Evolutionary conservation across 164 flowering plant genomes (phyloP).

Genomic region (Umbellularia californica): DNA sequence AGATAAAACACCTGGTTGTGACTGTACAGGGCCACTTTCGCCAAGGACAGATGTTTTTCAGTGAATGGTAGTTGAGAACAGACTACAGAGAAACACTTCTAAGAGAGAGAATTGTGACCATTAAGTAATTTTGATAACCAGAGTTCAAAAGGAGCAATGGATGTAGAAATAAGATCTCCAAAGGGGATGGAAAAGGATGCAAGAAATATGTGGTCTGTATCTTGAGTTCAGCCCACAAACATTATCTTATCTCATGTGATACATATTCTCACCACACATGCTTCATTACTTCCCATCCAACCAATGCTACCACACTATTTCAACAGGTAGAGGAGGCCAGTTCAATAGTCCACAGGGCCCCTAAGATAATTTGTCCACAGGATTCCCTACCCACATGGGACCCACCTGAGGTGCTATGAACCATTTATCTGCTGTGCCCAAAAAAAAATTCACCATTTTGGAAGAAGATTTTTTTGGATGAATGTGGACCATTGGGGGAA

Average conservation of each 20-base stretch:
- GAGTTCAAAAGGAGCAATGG: not conserved
- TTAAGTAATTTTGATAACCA: not conserved
- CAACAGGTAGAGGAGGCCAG: not conserved
- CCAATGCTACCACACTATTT: slow-evolving; percentile 20
- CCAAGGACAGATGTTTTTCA: no score
- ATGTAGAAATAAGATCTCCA: not conserved
- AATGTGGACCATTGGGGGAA: no score
- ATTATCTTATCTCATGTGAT: slow-evolving; percentile 41
- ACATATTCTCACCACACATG: slow-evolving; percentile 41
- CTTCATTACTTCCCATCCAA: slow-evolving; percentile 17
- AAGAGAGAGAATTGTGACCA: no score
- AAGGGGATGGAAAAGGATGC: not conserved
- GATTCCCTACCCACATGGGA: not conserved
- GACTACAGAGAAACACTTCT: no score
- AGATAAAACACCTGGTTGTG: not conserved
- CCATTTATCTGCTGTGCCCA: not conserved
- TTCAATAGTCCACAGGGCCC: not conserved
- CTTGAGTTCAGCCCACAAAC: slow-evolving; percentile 14
- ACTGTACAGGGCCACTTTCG: not conserved
- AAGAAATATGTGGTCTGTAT: slow-evolving; percentile 29
- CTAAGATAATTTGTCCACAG: no score
- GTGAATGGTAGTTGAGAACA: no score
- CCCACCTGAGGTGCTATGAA: not conserved
- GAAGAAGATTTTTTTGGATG: no score
- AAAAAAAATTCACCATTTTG: not conserved